Percentiles rank a stretch among this genome's conserved stretches.
Conservation (phyloP, 257 asterid genomes). For the Solanum ossicruentum region DNA sequence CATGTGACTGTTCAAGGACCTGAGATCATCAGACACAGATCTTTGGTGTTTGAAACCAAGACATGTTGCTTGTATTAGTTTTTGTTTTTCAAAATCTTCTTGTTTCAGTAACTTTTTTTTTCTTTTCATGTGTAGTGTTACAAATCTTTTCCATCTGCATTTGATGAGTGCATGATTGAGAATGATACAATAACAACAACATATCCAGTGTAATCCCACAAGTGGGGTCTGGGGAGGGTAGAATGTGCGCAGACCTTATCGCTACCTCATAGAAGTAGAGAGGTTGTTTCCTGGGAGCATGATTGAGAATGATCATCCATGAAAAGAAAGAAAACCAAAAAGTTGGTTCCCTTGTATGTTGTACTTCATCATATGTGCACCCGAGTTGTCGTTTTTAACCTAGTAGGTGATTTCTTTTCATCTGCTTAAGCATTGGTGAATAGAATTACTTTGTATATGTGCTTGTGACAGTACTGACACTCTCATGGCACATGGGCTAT, state of each 20-base stretch:
- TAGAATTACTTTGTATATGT: not conserved
- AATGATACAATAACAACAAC: no score
- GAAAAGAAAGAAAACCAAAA: not conserved
- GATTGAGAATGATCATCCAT: not conserved
- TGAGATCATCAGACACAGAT: slow-evolving; percentile 45
- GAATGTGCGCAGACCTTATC: no score
- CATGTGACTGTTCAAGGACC: slow-evolving; percentile 72
- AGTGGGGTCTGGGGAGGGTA: no score
- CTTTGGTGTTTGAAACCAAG: not conserved
- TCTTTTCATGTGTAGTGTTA: not conserved
- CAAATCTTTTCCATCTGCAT: not conserved
- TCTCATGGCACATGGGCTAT: not conserved
- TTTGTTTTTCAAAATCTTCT: not conserved
- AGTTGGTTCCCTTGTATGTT: not conserved
- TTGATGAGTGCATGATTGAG: not conserved
- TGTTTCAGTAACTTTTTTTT: not conserved
- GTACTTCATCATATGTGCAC: not conserved
- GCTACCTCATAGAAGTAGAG: no score
- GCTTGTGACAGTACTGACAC: not conserved
- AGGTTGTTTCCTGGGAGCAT: no score
- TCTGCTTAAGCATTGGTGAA: not conserved
- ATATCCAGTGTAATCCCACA: no score
- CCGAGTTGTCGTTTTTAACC: not conserved
- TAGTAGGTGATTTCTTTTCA: not conserved
- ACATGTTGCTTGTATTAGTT: not conserved